Percentiles rank a stretch among this genome's conserved stretches.
These are phyloP conservation scores for Agroathelia rolfsii DNA, from an alignment of 1,284 basidiomycete species.

Conservation along the genomic window DNA sequence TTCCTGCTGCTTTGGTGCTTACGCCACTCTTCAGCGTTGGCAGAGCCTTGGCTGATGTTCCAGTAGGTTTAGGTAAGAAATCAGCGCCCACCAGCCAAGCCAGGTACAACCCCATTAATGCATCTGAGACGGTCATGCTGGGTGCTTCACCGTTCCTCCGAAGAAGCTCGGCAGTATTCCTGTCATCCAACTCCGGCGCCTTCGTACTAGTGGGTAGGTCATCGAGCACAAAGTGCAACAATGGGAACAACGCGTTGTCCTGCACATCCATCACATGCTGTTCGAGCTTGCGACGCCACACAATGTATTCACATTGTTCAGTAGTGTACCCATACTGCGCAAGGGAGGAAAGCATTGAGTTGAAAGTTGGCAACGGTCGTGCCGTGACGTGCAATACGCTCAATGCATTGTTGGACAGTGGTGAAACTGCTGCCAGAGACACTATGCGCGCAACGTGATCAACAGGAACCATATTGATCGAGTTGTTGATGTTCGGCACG, in stretches of 20 bases:
- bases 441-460: slow-evolving; percentile 89
- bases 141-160: slow-evolving; percentile 29
- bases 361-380: slow-evolving; percentile 83
- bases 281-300: slow-evolving; percentile 89
- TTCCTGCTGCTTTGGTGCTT: slow-evolving; percentile 33
- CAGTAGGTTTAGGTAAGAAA: slow-evolving; percentile 66
- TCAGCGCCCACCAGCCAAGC: slow-evolving; percentile 86
- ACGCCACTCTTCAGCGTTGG: slow-evolving; percentile 28
- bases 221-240: slow-evolving; percentile 95
- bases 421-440: slow-evolving; percentile 58
- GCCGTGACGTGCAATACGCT: slow-evolving; percentile 86
- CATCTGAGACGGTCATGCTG: slow-evolving; percentile 67
- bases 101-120: slow-evolving; percentile 82
- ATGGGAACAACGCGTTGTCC: slow-evolving; percentile 95
- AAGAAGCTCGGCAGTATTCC: slow-evolving; percentile 68
- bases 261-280: slow-evolving; percentile 89
- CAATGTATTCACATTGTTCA: slow-evolving; percentile 77
- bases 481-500: slow-evolving; percentile 96
- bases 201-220: slow-evolving; percentile 96
- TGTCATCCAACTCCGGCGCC: slow-evolving; percentile 85
- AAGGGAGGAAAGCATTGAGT: slow-evolving; percentile 75
- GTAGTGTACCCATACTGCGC: slow-evolving; percentile 76
- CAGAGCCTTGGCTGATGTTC: slow-evolving; percentile 30
- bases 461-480: slow-evolving; percentile 97
- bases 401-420: slow-evolving; percentile 38